Conservation (phyloP, 2,329 filamentous ascomycete genomes). For the Hymenoscyphus fructigenus region DNA sequence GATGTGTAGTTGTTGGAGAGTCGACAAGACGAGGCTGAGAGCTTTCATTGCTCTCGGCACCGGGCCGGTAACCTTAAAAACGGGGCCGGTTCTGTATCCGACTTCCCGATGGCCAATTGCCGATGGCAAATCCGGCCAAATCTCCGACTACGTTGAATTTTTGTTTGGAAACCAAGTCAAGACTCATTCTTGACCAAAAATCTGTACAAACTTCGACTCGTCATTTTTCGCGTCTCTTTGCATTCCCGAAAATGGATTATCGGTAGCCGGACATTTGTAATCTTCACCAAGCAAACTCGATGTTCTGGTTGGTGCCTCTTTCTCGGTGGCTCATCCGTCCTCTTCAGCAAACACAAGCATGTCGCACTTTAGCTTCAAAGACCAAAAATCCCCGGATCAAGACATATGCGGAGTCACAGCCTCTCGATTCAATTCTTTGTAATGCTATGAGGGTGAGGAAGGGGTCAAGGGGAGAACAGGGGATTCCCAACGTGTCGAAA, state of each 20-base stretch:
- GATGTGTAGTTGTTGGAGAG: conserved; percentile 5
- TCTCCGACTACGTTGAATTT: conserved; percentile 12
- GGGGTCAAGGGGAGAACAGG: neutral
- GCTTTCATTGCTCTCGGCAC: neutral
- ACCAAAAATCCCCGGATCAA: conserved; percentile 8
- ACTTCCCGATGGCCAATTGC: neutral
- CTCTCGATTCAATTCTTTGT: neutral
- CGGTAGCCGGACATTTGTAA: neutral
- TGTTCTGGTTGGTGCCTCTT: neutral
- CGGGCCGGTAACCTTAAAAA: neutral
- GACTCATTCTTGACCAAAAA: neutral
- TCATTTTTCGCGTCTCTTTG: neutral
- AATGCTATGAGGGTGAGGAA: neutral
- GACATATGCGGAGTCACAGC: neutral
- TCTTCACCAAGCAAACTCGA: neutral
- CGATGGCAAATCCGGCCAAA: conserved; percentile 5
- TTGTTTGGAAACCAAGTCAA: neutral
- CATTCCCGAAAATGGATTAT: neutral
- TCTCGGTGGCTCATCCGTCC: conserved; percentile 23
- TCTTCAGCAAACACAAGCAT: conserved; percentile 20
- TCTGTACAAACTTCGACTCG: neutral
- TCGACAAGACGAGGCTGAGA: conserved; percentile 17
- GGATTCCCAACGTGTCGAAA: neutral
- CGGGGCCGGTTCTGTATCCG: neutral
- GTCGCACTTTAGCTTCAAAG: conserved; percentile 28